Evolutionary conservation across 805 yeast species (phyloP).

Genomic region (Kuraishia molischiana): DNA sequence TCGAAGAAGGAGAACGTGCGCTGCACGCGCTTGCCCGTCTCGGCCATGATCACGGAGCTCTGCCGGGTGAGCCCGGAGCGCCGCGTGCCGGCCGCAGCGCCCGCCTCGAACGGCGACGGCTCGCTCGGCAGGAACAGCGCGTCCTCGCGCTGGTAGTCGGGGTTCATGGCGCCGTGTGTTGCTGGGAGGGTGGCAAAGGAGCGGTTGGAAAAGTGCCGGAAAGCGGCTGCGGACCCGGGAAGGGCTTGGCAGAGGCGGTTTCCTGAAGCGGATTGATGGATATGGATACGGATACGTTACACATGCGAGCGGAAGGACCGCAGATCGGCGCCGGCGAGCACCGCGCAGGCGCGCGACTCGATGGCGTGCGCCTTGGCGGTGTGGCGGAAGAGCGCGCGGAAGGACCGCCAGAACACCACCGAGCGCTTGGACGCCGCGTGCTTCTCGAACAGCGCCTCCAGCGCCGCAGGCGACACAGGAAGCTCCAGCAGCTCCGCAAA

Average conservation of each 20-base stretch:
- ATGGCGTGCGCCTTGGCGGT: neutral
- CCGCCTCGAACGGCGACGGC: no score
- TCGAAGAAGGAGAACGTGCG: constrained; percentile 19
- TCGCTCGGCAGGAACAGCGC: no score
- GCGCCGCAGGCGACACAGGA: constrained; percentile 11
- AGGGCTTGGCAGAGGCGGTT: no score
- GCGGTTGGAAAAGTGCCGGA: no score
- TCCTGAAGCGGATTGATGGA: no score
- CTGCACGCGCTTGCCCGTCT: constrained; percentile 28
- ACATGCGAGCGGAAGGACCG: neutral
- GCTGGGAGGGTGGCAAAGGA: no score
- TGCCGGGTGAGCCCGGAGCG: constrained; percentile 8
- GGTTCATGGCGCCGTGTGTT: no score
- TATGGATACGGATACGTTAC: no score
- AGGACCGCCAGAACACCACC: constrained; percentile 15
- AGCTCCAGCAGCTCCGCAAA: constrained; percentile 23
- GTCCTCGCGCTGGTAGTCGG: no score
- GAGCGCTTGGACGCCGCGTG: constrained; percentile 8
- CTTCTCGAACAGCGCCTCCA: constrained; percentile 16
- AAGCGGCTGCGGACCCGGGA: no score
- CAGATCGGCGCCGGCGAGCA: neutral
- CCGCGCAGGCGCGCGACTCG: neutral
- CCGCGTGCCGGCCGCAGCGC: no score
- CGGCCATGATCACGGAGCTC: constrained; percentile 33
- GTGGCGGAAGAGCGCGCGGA: constrained; percentile 7